These are phyloP conservation scores for Rauvolfia tetraphylla DNA, from an alignment of 257 asterid genomes.

Conservation along the genomic window DNA sequence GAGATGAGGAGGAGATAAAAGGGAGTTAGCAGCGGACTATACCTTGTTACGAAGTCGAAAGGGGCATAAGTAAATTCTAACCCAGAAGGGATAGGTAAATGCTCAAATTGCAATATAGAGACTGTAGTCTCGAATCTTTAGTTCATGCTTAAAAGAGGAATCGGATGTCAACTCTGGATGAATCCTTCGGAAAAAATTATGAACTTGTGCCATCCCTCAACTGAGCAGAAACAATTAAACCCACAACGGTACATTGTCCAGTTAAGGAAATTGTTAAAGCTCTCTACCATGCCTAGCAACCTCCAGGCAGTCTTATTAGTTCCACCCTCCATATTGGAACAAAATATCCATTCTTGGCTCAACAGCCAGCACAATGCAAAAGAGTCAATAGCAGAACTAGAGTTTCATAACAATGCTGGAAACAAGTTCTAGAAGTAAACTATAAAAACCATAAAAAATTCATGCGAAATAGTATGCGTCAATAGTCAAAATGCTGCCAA, in stretches of 20 bases:
- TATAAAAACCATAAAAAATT: background rate
- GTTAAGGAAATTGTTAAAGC: background rate
- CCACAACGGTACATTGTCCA: background rate
- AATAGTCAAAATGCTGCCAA: background rate
- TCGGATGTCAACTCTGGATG: too few species aligned
- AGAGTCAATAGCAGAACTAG: background rate
- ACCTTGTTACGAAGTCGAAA: too few species aligned
- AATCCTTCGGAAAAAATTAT: background rate
- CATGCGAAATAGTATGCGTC: background rate
- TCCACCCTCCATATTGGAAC: background rate
- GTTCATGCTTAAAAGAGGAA: background rate
- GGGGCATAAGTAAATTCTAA: too few species aligned
- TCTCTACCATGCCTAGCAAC: background rate
- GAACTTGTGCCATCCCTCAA: background rate
- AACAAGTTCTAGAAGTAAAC: background rate
- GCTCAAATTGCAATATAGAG: background rate
- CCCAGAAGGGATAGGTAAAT: too few species aligned
- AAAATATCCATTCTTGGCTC: background rate
- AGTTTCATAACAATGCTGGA: background rate
- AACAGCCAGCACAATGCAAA: background rate
- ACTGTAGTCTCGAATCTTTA: background rate
- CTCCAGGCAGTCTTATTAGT: background rate
- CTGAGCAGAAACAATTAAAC: too few species aligned
- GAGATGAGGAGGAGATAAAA: background rate
- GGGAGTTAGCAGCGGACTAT: too few species aligned